Evolutionary conservation across 2,329 filamentous ascomycete species (phyloP).

Genomic region (Phaeosphaeriaceae sp.): DNA sequence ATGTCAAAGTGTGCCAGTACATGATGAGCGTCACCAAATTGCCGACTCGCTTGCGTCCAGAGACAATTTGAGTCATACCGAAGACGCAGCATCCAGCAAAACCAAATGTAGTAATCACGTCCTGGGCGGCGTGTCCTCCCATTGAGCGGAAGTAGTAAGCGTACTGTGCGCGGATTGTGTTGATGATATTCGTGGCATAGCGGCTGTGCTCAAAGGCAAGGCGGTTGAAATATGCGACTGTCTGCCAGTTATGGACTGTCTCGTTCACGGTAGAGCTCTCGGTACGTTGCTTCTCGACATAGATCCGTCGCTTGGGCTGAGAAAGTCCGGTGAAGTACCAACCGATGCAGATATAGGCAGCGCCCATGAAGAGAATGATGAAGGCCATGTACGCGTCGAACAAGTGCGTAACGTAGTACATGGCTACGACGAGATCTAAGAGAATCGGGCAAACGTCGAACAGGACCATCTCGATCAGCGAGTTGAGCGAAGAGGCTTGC

Average conservation of each 20-base stretch:
- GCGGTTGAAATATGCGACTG: constrained; percentile 66
- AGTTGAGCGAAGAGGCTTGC: constrained; percentile 66
- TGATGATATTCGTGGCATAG: constrained; percentile 53
- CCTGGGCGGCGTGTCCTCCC: constrained; percentile 51
- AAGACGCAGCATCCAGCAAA: constrained; percentile 59
- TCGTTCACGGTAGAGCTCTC: constrained; percentile 64
- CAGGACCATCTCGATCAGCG: constrained; percentile 65
- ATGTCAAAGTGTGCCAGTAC: constrained; percentile 64
- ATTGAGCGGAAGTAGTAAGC: constrained; percentile 41
- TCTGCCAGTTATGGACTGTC: constrained; percentile 66
- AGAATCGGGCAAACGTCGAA: constrained; percentile 69
- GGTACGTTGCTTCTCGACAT: constrained; percentile 54
- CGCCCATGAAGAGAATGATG: constrained; percentile 46
- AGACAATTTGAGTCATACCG: constrained; percentile 61
- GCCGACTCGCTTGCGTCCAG: constrained; percentile 60
- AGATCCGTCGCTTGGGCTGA: constrained; percentile 50
- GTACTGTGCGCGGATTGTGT: constrained; percentile 45
- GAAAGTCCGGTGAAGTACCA: constrained; percentile 53
- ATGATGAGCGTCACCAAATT: constrained; percentile 70
- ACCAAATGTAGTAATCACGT: constrained; percentile 57
- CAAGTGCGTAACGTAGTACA: constrained; percentile 65
- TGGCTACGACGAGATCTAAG: constrained; percentile 67
- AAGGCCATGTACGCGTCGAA: constrained; percentile 64
- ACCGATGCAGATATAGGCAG: constrained; percentile 61
- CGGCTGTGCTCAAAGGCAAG: constrained; percentile 60